Evolutionary conservation across 2,329 filamentous ascomycete species (phyloP).

Genomic region (Colletotrichum karsti): DNA sequence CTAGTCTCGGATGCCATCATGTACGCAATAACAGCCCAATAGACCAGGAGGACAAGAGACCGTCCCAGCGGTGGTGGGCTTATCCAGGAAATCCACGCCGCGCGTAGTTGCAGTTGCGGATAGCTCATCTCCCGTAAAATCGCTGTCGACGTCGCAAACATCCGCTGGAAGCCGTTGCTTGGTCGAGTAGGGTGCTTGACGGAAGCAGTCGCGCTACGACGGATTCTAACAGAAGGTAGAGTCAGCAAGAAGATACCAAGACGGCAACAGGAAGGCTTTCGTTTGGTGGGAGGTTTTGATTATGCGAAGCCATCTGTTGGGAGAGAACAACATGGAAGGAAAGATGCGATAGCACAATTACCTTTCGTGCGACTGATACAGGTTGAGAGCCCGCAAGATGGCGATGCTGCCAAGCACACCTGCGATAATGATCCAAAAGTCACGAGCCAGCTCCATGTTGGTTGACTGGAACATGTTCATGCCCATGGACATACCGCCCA

Average conservation of each 20-base stretch:
- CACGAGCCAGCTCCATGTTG: constrained; percentile 40
- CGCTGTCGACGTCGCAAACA: constrained; percentile 58
- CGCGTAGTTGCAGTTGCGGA: constrained; percentile 59
- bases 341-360: neutral
- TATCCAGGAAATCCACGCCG: constrained; percentile 59
- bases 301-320: neutral
- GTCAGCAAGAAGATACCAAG: neutral
- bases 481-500: neutral
- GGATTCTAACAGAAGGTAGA: neutral
- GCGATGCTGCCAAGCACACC: constrained; percentile 52
- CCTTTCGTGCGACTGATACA: neutral
- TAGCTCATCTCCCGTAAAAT: constrained; percentile 63
- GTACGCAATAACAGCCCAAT: constrained; percentile 67
- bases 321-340: too few relatives aligned
- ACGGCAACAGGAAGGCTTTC: neutral
- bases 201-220: neutral
- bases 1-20: constrained; percentile 62
- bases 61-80: constrained; percentile 67
- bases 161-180: neutral
- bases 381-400: neutral
- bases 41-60: constrained; percentile 59
- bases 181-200: neutral
- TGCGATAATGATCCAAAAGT: constrained; percentile 67
- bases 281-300: too few relatives aligned
- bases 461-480: constrained; percentile 2